Percentiles rank a stretch among this genome's conserved stretches.
phyloP scores from a whole-genome alignment of 345 rosid genomes.

The Balakata baccata region DNA sequence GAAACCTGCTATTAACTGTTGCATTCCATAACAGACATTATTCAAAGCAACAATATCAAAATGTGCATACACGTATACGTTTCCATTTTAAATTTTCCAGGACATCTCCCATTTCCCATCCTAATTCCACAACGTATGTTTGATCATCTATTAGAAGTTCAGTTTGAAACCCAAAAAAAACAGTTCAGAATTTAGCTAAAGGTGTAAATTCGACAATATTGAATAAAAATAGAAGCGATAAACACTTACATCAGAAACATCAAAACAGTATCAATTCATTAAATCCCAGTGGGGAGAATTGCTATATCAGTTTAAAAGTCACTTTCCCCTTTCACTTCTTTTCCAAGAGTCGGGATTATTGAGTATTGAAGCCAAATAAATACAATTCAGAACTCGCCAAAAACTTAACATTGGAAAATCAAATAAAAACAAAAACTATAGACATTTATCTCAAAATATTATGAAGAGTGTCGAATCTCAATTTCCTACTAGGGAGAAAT shows the following conservation, averaged over 20 bases:
- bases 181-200: not conserved
- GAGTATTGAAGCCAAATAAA: not conserved
- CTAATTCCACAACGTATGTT: not conserved
- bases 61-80: not conserved
- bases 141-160: not conserved
- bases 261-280: not conserved
- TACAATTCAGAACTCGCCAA: not conserved
- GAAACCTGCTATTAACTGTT: not conserved
- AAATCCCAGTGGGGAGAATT: not conserved
- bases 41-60: not conserved
- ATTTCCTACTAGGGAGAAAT: not conserved
- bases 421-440: not conserved
- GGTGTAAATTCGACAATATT: not conserved
- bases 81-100: not conserved
- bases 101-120: not conserved
- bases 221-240: not conserved
- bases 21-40: not conserved
- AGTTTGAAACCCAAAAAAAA: not conserved
- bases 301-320: not conserved
- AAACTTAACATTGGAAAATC: not conserved
- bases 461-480: too few relatives aligned
- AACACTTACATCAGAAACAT: not conserved
- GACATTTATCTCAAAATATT: not conserved
- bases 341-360: not conserved
- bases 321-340: not conserved